Evolutionary conservation across 352 stramenopile genomes (phyloP), one percentile per base, ranked within the genome.

Genomic region (Bremia lactucae): DNA sequence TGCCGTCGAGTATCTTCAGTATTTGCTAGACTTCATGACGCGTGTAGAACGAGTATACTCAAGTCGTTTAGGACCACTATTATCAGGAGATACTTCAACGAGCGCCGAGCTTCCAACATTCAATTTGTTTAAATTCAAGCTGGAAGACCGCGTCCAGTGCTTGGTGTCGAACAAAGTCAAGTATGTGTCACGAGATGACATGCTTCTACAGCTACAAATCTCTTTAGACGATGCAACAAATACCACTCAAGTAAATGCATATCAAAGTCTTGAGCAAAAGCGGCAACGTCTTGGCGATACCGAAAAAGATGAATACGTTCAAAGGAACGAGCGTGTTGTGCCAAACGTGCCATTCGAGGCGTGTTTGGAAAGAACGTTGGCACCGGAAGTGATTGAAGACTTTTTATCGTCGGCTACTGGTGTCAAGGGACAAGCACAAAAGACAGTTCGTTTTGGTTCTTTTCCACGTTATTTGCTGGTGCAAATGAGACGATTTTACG

Each of bases 401-500:
- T 91, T 94, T 44, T 60, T 90, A 15, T 87, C 74, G 0, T 53
- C 68, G 1, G 81, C 76, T 9, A 91, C 79, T 8, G 65, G 73
- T 6, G 75, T 74, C 44, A 93, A 91, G 41, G 79, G 78, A 6
- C 50, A 77, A 10, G 81, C 81, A 0, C 69, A 88, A 26, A 90
- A 91, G 44, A 84, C 61, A 0, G 77, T 83, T 22, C 75, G 90
- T 11, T 93, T 99, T 52, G 64, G 70, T 28, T 96, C 90, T 19
- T 98, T 98, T 49, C 96, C 96, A 8, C 76, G 86, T 6, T 99
- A 98, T 58, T 62, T 99, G 20, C 62, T 98, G 15, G 59, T 99
- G 18, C 91, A 99, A 66, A 94, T 99, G 68, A 74, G 91, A 28
- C 78, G 96, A 8, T 99, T 99, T 55, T 95, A 96, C 58, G 75